Base-by-base conservation (phyloP, 1,284 basidiomycete genomes). In the Fomitopsis palustris region DNA sequence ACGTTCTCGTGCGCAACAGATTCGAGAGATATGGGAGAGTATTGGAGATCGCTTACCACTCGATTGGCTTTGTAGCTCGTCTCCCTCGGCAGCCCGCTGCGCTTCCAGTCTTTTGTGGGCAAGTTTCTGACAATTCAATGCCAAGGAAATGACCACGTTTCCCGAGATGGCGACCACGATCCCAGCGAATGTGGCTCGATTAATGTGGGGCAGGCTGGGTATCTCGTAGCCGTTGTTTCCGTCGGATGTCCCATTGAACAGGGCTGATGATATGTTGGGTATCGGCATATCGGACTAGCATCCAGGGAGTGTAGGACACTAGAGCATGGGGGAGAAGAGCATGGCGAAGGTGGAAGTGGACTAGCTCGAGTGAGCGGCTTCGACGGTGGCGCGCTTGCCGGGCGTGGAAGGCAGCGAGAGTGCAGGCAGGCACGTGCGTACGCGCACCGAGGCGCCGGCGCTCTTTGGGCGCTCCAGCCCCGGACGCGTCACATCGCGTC, bases 121-220 rank as follows among this genome's bases (percentile, higher is more conserved):
- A 6, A 97, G 84, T 72, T 97, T 97, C 75, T 97, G 95, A 42
- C 92, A 78, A 70, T 95, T 95, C 68, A 98, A 81, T 2, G 95
- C 95, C 1, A 96, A 80, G 12, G 90, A 92, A 64, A 98, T 96
- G 62, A 97, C 83, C 5, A 96, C 73, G 70, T 97, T 97, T 51
- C 95, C 95, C 1, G 81, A 80, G 55, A 96, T 83, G 4, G 95
- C 90, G 54, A 96, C 86, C 12, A 82, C 81, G 45, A 97, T 95
- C 35, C 95, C 95, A 61, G 93, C 87, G 66, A 87, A 77, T 2
- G 87, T 86, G 51, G 79, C 75, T 17, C 79, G 77, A 25, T 79
- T 82, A 54, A 91, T 69, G 64, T 79, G 76, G n/a, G 88, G 88
- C 21, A 86, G 76, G 16, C 49, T 45, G 0, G 58, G 58, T 17